Conservation (phyloP, 2,329 filamentous ascomycete species). For the Aspergillus quadrilineatus region DNA sequence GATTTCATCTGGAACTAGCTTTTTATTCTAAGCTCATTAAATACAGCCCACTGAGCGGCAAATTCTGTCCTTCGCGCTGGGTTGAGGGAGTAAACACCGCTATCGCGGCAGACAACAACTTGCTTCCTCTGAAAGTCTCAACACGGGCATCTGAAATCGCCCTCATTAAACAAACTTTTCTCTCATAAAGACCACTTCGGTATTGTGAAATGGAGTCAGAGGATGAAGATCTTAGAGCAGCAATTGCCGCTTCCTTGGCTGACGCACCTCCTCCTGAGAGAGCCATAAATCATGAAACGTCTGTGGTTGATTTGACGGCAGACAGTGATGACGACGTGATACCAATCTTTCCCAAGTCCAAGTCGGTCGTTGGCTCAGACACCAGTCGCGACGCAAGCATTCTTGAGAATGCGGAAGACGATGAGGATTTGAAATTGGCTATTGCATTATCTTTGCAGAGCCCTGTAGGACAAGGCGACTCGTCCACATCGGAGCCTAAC, state of each 20-base stretch:
- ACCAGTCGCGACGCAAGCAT: conserved; percentile 3
- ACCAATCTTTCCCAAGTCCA: conserved; percentile 2
- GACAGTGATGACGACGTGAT: conserved; percentile 6
- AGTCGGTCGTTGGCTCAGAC: conserved; percentile 4
- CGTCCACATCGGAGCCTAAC: neutral
- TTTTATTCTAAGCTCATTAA: neutral
- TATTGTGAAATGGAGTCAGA: conserved; percentile 11
- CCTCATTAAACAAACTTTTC: neutral
- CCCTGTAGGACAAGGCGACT: conserved; percentile 11
- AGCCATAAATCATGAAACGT: neutral
- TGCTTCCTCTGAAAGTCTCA: neutral
- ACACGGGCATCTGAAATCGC: neutral
- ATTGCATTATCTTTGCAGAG: conserved; percentile 36
- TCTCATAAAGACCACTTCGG: neutral
- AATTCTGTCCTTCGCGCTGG: neutral
- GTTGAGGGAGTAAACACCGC: neutral
- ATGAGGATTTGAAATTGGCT: conserved; percentile 39
- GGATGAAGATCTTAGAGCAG: conserved; percentile 20
- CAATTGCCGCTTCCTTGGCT: conserved; percentile 24
- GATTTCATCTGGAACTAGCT: neutral
- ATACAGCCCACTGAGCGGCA: neutral
- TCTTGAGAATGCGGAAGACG: conserved; percentile 20
- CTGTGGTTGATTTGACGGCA: conserved; percentile 35
- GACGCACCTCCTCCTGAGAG: conserved; percentile 8
- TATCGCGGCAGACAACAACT: neutral